Evolutionary conservation across 441 rosid genomes (phyloP), one percentile per base, ranked within the genome.

Genomic region (Geranium incanum): DNA sequence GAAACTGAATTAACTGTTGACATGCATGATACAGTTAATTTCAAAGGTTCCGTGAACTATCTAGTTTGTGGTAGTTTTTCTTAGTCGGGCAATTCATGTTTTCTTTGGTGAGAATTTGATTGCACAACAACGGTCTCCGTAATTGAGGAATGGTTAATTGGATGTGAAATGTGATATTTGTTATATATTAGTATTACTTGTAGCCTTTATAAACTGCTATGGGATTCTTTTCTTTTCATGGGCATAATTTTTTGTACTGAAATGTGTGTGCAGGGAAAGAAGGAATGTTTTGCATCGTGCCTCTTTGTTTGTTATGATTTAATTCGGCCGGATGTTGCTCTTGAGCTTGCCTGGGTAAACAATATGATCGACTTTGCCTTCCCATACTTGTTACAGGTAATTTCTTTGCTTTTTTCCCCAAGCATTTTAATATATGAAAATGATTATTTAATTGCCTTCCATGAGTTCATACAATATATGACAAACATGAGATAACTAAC

Each of bases 251-350:
- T 15, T 39, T 39, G 0, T 63, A 3, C n/a, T 48, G 0, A 9
- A 23, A 62, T 63, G 64, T 9, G 68, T 67, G 6, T 82, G 80
- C 90, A 95, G 98, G 95, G 92, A 33, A 95, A 91, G 81, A 93
- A 93, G 78, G 99, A 95, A 81, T 95, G 99, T 78, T 95, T 95
- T 73, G 98, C 97, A 0, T 86, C 97, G 19, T 93, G 97, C 84
- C 95, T 95, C 59, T 95, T 93, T 84, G 99, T 95, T 64, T 93
- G 98, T 71, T 89, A 95, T 48, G 99, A 93, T 81, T 84, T 90
- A 69, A 79, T 95, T 77, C 89, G 97, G 71, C 79, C 48, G 5
- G 41, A 38, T 38, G 41, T 38, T 4, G 41, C 41, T 38, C 95
- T 95, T 67, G 98, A 95, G 74, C 96, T 86, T 37, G 96, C 98